Evolutionary conservation across 495 filamentous ascomycete species (phyloP).

Genomic region (Lentithecium fluviatile): DNA sequence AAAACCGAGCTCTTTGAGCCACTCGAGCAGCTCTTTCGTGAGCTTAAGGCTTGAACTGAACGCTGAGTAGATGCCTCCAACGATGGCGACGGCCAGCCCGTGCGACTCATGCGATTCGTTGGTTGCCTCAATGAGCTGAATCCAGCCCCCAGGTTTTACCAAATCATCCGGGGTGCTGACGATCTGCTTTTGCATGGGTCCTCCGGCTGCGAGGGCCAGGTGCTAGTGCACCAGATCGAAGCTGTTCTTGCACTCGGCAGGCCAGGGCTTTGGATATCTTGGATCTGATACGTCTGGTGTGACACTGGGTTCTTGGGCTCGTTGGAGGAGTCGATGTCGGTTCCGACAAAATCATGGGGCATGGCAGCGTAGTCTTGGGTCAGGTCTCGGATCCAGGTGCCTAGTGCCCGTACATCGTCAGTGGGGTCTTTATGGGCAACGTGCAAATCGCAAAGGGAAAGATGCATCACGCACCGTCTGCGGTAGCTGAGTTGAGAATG

Average conservation of each 20-base stretch:
- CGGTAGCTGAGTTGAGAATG: constrained; percentile 6
- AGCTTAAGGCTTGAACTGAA: background rate
- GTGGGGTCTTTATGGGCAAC: background rate
- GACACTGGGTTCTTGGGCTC: background rate
- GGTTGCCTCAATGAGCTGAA: constrained; percentile 17
- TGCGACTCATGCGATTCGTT: background rate
- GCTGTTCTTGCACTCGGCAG: background rate
- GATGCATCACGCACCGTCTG: constrained; percentile 2
- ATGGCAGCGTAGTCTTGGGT: background rate
- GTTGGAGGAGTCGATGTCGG: constrained; percentile 1
- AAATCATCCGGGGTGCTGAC: constrained; percentile 6
- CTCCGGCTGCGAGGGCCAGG: constrained; percentile 6
- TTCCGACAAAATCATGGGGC: background rate
- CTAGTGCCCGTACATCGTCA: background rate
- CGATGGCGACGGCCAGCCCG: background rate
- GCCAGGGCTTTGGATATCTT: constrained; percentile 22
- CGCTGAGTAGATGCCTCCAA: background rate
- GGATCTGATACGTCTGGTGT: background rate
- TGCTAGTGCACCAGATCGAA: constrained; percentile 26
- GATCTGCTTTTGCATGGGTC: background rate
- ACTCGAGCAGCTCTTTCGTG: background rate
- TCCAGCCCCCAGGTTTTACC: constrained; percentile 24
- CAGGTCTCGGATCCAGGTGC: constrained; percentile 4
- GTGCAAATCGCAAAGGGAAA: background rate
- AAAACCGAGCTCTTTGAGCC: constrained; percentile 2